Evolutionary conservation across 148 eudicot species (phyloP).

Genomic region (Fallopia convolvulus): DNA sequence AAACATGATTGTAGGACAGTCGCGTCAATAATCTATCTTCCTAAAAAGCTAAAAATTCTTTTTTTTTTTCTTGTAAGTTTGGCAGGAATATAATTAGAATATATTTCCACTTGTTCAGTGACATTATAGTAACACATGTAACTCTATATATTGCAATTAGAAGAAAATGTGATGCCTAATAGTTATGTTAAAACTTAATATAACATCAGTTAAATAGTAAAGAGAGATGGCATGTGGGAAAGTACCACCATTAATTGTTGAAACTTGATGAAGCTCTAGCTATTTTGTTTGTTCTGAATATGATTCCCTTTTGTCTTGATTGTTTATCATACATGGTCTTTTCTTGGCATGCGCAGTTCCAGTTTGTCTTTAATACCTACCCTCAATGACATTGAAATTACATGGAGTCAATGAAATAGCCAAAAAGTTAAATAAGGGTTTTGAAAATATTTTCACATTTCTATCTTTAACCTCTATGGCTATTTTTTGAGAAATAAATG

Average conservation of each 20-base stretch:
- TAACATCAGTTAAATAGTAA: not conserved
- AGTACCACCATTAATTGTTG: not conserved
- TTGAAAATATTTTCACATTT: not conserved
- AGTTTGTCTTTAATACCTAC: not conserved
- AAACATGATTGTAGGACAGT: not conserved
- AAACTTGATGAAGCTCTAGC: not conserved
- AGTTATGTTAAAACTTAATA: not conserved
- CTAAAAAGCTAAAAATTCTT: too few species aligned
- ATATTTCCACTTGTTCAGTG: not conserved
- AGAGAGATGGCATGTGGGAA: not conserved
- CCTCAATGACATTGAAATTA: not conserved
- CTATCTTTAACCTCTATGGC: not conserved
- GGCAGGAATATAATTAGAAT: not conserved
- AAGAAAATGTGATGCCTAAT: not conserved
- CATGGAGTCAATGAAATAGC: not conserved
- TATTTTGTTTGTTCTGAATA: not conserved
- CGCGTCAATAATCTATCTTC: not conserved
- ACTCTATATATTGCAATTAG: not conserved
- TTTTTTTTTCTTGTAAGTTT: not conserved
- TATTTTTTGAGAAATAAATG: not conserved
- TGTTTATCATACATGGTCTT: not conserved
- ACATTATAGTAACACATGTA: not conserved
- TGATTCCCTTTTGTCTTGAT: not conserved
- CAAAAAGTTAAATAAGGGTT: not conserved
- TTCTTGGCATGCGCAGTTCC: not conserved